Percentiles rank a stretch among this genome's conserved stretches.
Conservation (phyloP, 768 basidiomycete species). For the Suillus discolor region DNA sequence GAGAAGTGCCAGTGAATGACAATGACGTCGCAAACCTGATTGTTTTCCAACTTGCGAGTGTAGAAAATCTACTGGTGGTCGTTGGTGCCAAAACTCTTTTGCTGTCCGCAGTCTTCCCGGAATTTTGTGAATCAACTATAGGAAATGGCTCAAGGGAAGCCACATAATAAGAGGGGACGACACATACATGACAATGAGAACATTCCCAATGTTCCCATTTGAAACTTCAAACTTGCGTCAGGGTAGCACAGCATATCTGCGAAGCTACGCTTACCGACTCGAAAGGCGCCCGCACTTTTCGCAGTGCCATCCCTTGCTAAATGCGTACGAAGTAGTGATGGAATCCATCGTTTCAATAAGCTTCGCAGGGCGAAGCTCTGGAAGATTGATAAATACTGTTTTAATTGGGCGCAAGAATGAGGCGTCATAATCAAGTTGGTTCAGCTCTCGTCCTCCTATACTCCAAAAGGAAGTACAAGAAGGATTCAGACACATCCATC, state of each 20-base stretch:
- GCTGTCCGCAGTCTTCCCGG: conserved; percentile 27
- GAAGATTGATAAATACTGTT: conserved; percentile 33
- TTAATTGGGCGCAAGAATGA: conserved; percentile 47
- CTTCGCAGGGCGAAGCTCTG: conserved; percentile 42
- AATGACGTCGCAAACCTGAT: conserved; percentile 23
- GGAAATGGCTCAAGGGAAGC: background rate
- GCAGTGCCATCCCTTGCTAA: conserved; percentile 73
- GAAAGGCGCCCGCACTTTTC: conserved; percentile 68
- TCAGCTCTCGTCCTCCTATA: conserved; percentile 31
- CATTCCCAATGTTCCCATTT: conserved; percentile 83
- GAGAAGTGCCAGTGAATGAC: background rate
- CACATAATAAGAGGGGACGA: background rate
- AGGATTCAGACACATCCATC: conserved; percentile 68
- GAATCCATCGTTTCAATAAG: conserved; percentile 30
- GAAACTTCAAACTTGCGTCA: conserved; percentile 42
- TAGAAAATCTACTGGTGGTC: conserved; percentile 23
- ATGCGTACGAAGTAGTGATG: conserved; percentile 55
- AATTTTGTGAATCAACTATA: conserved; percentile 20
- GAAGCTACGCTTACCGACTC: conserved; percentile 53
- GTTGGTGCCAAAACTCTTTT: conserved; percentile 42
- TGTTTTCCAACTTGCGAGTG: conserved; percentile 32
- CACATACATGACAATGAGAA: conserved; percentile 54
- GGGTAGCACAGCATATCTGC: conserved; percentile 1
- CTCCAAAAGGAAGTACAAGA: conserved; percentile 61
- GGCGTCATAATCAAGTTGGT: conserved; percentile 47